A percentile compares a stretch with the other conserved stretches of the same genome.
phyloP scores from a whole-genome alignment of 2,329 filamentous ascomycete genomes.

The Cordyceps militaris region DNA sequence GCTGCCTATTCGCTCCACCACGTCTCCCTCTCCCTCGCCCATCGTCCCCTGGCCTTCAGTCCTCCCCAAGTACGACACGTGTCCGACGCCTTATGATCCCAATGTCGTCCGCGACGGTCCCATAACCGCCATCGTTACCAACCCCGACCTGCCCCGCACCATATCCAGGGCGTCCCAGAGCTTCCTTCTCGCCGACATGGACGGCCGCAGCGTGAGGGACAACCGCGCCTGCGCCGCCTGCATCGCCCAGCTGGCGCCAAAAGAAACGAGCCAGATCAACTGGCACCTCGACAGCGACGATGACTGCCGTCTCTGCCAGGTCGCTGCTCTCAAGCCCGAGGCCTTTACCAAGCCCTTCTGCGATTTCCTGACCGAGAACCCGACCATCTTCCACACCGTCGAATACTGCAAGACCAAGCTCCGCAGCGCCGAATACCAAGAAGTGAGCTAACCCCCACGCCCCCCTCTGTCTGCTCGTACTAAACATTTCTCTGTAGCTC shows the following conservation, averaged over 20 bases:
- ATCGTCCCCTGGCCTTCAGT: conserved; percentile 23
- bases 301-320: conserved; percentile 31
- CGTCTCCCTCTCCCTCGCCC: conserved; percentile 21
- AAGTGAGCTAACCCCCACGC: conserved; percentile 37
- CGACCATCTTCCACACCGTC: conserved; percentile 89
- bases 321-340: conserved; percentile 43
- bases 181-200: conserved; percentile 43
- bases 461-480: background rate
- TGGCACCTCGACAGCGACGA: conserved; percentile 21
- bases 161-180: conserved; percentile 22
- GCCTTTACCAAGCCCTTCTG: conserved; percentile 78
- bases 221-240: conserved; percentile 33
- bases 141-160: background rate
- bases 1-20: conserved; percentile 34
- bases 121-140: background rate
- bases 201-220: conserved; percentile 26
- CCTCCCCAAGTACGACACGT: too few species aligned
- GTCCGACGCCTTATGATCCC: too few species aligned
- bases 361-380: conserved; percentile 81
- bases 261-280: conserved; percentile 26
- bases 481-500: conserved; percentile 39
- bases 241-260: conserved; percentile 27
- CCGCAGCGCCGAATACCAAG: conserved; percentile 62
- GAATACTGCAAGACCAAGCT: conserved; percentile 70
- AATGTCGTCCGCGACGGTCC: conserved; percentile 6